These are phyloP conservation scores for Colletotrichum sp. DNA, from an alignment of 2,329 filamentous ascomycete genomes.

Conservation along the genomic window DNA sequence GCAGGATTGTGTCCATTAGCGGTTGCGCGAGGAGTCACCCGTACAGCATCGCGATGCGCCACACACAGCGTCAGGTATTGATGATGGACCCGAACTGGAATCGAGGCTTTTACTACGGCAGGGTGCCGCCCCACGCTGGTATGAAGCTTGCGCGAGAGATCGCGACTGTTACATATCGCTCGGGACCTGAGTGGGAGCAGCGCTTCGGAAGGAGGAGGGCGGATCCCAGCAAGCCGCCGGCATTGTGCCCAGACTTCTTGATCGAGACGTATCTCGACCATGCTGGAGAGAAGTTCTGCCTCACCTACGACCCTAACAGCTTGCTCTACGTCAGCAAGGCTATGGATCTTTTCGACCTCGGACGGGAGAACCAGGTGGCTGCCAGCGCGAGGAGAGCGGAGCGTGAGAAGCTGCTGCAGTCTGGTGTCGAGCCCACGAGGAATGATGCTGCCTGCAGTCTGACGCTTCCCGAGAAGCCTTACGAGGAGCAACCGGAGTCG, in stretches of 20 bases:
- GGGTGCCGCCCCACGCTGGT: conserved; percentile 87
- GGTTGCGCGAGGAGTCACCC: conserved; percentile 94
- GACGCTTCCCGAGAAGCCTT: conserved; percentile 81
- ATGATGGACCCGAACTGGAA: conserved; percentile 99
- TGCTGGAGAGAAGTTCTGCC: conserved; percentile 96
- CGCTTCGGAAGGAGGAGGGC: conserved; percentile 88
- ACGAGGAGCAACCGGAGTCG: conserved; percentile 76
- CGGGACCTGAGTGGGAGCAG: conserved; percentile 96
- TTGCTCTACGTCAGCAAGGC: conserved; percentile 96
- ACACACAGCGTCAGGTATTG: conserved; percentile 94
- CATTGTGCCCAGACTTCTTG: conserved; percentile 94
- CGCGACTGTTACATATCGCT: conserved; percentile 95
- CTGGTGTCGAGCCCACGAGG: conserved; percentile 37
- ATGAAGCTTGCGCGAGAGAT: conserved; percentile 99
- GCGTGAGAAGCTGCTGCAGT: conserved; percentile 62
- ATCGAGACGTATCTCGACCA: conserved; percentile 99
- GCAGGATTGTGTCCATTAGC: conserved; percentile 85
- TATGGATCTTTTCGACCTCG: conserved; percentile 97
- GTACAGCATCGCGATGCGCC: conserved; percentile 98
- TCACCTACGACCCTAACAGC: conserved; percentile 96
- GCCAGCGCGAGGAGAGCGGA: conserved; percentile 66
- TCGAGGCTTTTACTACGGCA: conserved; percentile 90
- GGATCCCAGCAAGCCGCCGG: conserved; percentile 84
- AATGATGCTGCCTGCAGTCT: conserved; percentile 71
- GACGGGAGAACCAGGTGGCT: conserved; percentile 69